phyloP scores from a whole-genome alignment of 768 basidiomycete genomes.

The Dacryopinax spathularia region DNA sequence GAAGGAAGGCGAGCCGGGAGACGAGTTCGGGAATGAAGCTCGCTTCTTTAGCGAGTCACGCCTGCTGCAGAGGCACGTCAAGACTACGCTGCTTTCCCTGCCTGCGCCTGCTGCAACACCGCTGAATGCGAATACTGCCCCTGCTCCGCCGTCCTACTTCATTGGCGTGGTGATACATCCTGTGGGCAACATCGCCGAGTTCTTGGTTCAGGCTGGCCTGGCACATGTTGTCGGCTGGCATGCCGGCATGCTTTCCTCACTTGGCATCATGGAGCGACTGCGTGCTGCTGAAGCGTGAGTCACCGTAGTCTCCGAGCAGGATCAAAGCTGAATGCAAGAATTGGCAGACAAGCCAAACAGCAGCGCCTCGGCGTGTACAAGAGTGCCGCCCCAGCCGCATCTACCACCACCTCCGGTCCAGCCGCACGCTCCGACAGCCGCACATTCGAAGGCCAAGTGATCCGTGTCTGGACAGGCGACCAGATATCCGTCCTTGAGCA shows the following conservation, averaged over 20 bases:
- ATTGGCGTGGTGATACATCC: conserved; percentile 87
- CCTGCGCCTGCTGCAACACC: conserved; percentile 67
- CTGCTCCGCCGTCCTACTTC: conserved; percentile 65
- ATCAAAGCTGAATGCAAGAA: not conserved
- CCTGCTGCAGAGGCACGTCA: conserved; percentile 64
- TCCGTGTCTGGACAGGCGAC: conserved; percentile 85
- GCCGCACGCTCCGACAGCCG: not conserved
- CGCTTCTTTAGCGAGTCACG: conserved; percentile 87
- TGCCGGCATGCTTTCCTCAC: conserved; percentile 76
- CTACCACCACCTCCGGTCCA: conserved; percentile 25
- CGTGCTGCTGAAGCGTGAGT: conserved; percentile 59
- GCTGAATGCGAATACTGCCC: conserved; percentile 45
- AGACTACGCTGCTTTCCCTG: conserved; percentile 62
- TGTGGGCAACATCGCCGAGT: conserved; percentile 86
- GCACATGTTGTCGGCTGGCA: conserved; percentile 96
- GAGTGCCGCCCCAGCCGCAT: conserved; percentile 31
- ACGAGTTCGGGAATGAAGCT: conserved; percentile 87
- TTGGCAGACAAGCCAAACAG: conserved; percentile 44
- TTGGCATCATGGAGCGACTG: conserved; percentile 76
- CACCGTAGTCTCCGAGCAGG: not conserved
- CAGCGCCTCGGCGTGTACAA: conserved; percentile 58
- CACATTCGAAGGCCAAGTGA: conserved; percentile 65
- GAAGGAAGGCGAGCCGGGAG: conserved; percentile 62
- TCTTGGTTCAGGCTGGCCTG: conserved; percentile 67
- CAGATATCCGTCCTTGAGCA: conserved; percentile 70